Evolutionary conservation across 495 filamentous ascomycete species (phyloP), one percentile per base, ranked within the genome.

Genomic region (Collariella sp.): DNA sequence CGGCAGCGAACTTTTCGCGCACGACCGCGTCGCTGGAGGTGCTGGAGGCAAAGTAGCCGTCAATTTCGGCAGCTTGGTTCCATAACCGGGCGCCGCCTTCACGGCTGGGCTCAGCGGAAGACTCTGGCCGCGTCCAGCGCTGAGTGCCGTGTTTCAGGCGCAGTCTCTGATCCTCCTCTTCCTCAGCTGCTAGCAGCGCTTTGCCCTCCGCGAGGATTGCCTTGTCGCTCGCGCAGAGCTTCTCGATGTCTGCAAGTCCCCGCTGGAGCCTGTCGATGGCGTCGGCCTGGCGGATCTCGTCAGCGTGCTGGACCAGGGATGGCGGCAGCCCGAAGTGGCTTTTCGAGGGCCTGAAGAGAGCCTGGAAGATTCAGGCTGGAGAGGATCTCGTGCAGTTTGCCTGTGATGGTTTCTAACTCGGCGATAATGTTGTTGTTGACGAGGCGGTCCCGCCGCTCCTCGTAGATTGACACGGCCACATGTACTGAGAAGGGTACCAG

Each of bases 401-500:
- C 82, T 3, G 89, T 95, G 67, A 96, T 74, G 5, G 74, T 81
- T 63, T 95, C 91, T 26, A 98, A 69, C 63, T 95, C 88, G 13
- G 83, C 83, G 55, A 96, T 84, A 29, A 96, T 86, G 18, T 79
- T 82, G 55, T 84, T 85, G 68, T 94, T 95, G 50, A 98, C 80
- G 29, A 95, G 72, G 33, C 91, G 79, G 65, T 98, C 91, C 35
- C 91, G 78, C 40, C 91, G 81, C 67, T 97, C 89, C 31, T 88
- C 91, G 64, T 98, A 98, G 13, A 96, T 95, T 49, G 88, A 95
- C 6, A 93, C 87, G 19, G 93, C 93, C 39, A 96, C 77, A 62
- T 97, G 93, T 5, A 97, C 93, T 2, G 91, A 88, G 67, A 96
- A 97, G 7, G 93, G 93, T 1, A 98, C 93, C 16, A 98, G 77